Conservation (phyloP, 331 rosid genomes). For the Malus hybrid region DNA sequence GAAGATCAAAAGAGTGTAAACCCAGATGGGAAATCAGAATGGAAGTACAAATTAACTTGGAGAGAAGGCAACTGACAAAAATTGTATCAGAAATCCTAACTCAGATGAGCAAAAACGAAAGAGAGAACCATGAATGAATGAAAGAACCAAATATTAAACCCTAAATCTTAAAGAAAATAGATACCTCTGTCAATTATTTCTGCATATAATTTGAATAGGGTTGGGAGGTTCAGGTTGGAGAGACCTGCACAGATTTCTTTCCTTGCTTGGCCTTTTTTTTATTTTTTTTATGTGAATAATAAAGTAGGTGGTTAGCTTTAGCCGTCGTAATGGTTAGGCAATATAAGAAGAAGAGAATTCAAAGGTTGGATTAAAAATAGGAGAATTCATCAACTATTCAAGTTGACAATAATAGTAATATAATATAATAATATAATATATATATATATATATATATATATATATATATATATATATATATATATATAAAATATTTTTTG, state of each 20-base stretch:
- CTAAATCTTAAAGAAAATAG: background rate
- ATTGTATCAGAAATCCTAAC: background rate
- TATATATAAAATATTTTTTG: no score
- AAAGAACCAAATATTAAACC: background rate
- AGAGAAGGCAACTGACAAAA: background rate
- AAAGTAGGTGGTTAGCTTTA: background rate
- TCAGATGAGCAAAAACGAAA: background rate
- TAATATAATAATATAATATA: no score
- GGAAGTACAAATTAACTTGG: background rate
- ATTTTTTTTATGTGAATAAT: background rate
- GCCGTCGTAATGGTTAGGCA: background rate
- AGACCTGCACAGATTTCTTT: background rate
- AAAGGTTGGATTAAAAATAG: background rate
- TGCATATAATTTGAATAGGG: background rate
- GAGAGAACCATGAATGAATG: background rate
- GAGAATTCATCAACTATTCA: background rate
- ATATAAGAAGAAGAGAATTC: background rate
- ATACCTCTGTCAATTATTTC: background rate
- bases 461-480: no score
- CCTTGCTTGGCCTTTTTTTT: background rate
- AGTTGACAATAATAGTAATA: no score
- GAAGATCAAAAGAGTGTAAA: background rate
- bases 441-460: no score
- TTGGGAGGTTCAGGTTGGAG: background rate
- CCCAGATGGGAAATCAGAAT: constrained; percentile 9